Base-by-base conservation (phyloP, 495 filamentous ascomycete genomes). In the Mytilinidion resinicola region DNA sequence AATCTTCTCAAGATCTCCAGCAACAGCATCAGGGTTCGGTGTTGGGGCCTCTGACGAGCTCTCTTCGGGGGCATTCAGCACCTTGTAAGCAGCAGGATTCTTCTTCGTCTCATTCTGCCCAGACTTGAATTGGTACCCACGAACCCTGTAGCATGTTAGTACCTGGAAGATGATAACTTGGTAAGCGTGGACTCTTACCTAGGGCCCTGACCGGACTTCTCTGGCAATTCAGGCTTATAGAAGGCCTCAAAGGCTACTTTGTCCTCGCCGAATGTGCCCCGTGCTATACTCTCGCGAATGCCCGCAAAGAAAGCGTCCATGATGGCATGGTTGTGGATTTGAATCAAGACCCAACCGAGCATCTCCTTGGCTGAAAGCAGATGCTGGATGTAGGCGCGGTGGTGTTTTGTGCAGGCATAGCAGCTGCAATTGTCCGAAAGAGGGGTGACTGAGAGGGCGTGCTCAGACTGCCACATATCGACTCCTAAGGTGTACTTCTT, bases 271-370 rank as follows among this genome's bases (percentile, higher is more conserved):
- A 92, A 95, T 17, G 75, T 83, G 5, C 77, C 80, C 0, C 71
- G 70, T 15, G 73, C 71, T 14, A 90, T 86, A 48, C 78, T 83
- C 2, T 69, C 65, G 7, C 91, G 82, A 5, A 95, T 76, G 0
- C 75, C 76, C 0, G 75, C 68, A 69, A 97, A 96, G 76, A 98
- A 97, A 0, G 66, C 42, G 51, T 83, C 77, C 47, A 95, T 69
- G 1, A 87, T 72, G 33, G 84, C 77, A 63, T 89, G 80, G 68
- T 98, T 98, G 72, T 98, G 93, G 11, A 95, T 77, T 69, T 96
- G 91, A 25, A 98, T 74, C 12, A 98, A 78, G 2, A 88, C 87
- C 93, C 93, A 98, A 21, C 83, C 92, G 2, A 96, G 83, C 95
- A 98, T 96, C 70, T 98, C 93, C 63, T 90, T 91, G 0, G 93